Conservation (phyloP, 257 asterid species). For the Marsdenia floribunda region DNA sequence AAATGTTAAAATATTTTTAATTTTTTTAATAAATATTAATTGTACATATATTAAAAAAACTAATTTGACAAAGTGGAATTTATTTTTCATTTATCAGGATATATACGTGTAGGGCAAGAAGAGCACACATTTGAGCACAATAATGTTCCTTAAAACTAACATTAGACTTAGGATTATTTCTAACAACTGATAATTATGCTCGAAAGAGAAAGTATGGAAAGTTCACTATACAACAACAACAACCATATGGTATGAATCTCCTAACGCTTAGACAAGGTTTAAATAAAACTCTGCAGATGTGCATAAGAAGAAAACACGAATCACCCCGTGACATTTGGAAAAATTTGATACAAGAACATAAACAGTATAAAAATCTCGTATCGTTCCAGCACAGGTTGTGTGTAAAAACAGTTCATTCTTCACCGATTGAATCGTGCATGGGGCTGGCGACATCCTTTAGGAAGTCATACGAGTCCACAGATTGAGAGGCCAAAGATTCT, state of each 20-base stretch:
- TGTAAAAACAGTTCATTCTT: constrained; percentile 13
- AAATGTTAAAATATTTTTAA: too few relatives aligned
- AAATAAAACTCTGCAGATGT: not conserved
- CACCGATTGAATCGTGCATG: constrained; percentile 15
- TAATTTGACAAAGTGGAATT: too few relatives aligned
- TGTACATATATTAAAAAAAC: too few relatives aligned
- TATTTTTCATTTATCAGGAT: too few relatives aligned
- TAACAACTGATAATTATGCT: constrained; percentile 1
- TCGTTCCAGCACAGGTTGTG: not conserved
- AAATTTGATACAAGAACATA: not conserved
- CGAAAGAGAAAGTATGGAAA: not conserved
- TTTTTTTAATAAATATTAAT: too few relatives aligned
- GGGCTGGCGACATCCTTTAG: constrained; percentile 30
- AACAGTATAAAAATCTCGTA: not conserved
- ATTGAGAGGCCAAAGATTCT: constrained; percentile 40
- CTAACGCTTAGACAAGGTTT: not conserved
- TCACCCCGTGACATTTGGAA: not conserved
- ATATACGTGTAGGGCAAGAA: too few relatives aligned
- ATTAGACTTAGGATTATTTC: not conserved
- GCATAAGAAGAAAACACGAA: not conserved
- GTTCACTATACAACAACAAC: not conserved
- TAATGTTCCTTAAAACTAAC: not conserved
- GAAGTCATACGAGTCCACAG: constrained; percentile 36
- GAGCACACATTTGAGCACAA: not conserved
- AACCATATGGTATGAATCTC: not conserved